These are phyloP conservation scores for Taphrina populina DNA, from an alignment of 1,139 yeast genomes.

Conservation along the genomic window DNA sequence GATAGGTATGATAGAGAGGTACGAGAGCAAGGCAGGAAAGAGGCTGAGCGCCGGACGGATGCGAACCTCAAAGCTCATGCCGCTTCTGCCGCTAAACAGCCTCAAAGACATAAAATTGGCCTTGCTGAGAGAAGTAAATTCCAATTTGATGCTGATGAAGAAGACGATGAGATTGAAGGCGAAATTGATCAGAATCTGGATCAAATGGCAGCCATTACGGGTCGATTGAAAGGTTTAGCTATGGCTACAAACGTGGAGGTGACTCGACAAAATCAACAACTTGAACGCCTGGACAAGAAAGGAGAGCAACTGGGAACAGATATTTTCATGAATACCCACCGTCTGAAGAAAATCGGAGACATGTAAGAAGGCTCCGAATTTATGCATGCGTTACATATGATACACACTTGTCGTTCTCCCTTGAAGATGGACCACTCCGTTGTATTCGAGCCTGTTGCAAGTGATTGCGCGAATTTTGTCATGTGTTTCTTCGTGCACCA, in stretches of 20 bases:
- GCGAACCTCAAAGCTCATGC: slow-evolving; percentile 43
- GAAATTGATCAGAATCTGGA: slow-evolving; percentile 59
- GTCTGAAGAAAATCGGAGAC: slow-evolving; percentile 47
- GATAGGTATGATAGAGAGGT: slow-evolving; percentile 49
- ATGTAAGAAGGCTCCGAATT: slow-evolving; percentile 3
- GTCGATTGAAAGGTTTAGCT: slow-evolving; percentile 55
- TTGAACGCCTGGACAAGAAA: slow-evolving; percentile 53
- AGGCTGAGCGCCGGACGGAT: slow-evolving; percentile 55
- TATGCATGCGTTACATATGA: no score
- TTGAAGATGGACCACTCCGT: no score
- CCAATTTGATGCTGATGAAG: slow-evolving; percentile 60
- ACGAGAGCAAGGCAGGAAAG: slow-evolving; percentile 50
- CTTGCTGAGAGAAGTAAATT: slow-evolving; percentile 50
- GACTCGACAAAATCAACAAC: slow-evolving; percentile 53
- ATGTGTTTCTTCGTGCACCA: no score
- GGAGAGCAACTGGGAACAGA: slow-evolving; percentile 54
- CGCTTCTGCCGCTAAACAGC: slow-evolving; percentile 39
- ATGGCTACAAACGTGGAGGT: slow-evolving; percentile 57
- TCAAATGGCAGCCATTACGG: slow-evolving; percentile 52
- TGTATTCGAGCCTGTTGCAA: no score
- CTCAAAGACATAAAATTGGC: slow-evolving; percentile 39
- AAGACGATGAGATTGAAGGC: slow-evolving; percentile 61
- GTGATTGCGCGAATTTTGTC: no score
- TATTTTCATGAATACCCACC: slow-evolving; percentile 53
- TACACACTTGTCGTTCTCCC: no score